Evolutionary conservation across 179 eudicot genomes (phyloP), one percentile per base, ranked within the genome.

Genomic region (Corrigiola litoralis): DNA sequence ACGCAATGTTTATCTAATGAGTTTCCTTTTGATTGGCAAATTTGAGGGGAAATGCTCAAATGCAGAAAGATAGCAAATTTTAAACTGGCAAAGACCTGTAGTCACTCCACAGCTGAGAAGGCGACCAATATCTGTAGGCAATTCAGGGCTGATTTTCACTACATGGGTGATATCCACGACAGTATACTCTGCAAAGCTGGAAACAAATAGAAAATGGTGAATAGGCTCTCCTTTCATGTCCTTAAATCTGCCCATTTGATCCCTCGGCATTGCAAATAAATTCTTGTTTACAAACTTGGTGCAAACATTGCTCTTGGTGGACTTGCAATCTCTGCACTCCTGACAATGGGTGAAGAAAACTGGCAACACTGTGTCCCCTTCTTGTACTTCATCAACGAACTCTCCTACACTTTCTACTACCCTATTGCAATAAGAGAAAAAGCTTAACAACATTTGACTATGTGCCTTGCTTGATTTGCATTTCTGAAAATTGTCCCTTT

Each of bases 81-180:
- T n/a, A n/a, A 25, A 16, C 3, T 4, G 21, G 14, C 62, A 73
- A 16, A 58, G 68, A 42, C 96, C 96, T 12, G 96, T 87, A 17
- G 90, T 46, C 51, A 84, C 84, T 18, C 97, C 95, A 51, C 96
- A 90, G 27, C 87, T 77, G 17, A 90, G 78, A 68, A 87, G 67
- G 72, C 97, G 84, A 47, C 90, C 92, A 49, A 78, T 87, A 11
- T 77, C 71, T 9, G 80, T 52, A 20, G 85, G 81, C 47, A 86
- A 61, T 27, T 50, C 58, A 27, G 88, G 66, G 56, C 68, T 75
- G 9, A 90, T 70, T 74, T 90, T 90, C 46, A 90, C 84, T 20
- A 82, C 68, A 11, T 81, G 81, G 4, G 73, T 52, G 23, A 73
- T 75, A 49, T 83, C 82, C 9, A 88, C 76, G 11, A 90, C 97